These are phyloP conservation scores for Quercus ilex DNA, from an alignment of 306 rosid species.

Conservation along the genomic window DNA sequence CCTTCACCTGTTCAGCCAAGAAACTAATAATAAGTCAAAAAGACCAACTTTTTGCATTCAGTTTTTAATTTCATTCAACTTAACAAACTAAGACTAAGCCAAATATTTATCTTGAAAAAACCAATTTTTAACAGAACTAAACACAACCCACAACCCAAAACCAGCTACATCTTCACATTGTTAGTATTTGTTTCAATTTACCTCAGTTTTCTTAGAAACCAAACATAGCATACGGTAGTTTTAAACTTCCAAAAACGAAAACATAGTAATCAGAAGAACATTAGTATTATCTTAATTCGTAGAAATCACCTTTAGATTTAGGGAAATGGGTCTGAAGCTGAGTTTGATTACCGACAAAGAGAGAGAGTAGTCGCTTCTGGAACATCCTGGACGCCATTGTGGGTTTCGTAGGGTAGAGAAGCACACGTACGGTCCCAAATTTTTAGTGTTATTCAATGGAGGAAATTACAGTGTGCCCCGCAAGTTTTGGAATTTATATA, in stretches of 20 bases:
- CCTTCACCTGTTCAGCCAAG: background rate
- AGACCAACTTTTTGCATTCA: background rate
- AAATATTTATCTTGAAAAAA: background rate
- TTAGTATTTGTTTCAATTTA: background rate
- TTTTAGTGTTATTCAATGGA: background rate
- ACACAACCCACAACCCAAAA: background rate
- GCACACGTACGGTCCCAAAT: background rate
- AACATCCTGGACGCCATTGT: slow-evolving; percentile 44
- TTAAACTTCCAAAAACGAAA: background rate
- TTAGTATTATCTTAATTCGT: background rate
- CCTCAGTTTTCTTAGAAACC: background rate
- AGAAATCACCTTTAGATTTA: slow-evolving; percentile 23
- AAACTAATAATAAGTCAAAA: background rate
- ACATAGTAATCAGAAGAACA: background rate
- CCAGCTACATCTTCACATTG: background rate
- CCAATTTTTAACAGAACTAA: background rate
- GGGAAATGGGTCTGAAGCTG: slow-evolving; percentile 6
- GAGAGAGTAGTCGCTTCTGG: slow-evolving; percentile 45
- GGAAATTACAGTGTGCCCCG: background rate
- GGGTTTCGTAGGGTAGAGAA: background rate
- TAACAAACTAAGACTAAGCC: background rate
- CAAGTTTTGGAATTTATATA: background rate
- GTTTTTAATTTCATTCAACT: background rate
- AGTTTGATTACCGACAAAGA: slow-evolving; percentile 16
- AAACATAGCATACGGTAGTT: background rate